Conservation (phyloP, 2,329 filamentous ascomycete species). For the Botrytis sinoallii region DNA sequence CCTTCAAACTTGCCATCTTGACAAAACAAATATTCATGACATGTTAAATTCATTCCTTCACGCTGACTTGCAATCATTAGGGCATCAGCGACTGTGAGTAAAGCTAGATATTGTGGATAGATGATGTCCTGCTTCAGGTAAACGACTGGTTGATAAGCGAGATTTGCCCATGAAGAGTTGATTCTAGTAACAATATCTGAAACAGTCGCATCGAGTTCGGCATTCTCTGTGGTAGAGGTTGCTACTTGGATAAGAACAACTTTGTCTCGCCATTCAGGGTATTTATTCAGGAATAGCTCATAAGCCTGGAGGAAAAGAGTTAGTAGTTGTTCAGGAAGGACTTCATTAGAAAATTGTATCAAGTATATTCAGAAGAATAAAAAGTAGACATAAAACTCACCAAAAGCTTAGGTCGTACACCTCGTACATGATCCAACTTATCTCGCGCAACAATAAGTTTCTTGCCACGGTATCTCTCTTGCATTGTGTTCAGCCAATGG, state of each 20-base stretch:
- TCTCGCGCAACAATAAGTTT: constrained; percentile 88
- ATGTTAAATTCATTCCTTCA: constrained; percentile 96
- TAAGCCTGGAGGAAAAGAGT: constrained; percentile 49
- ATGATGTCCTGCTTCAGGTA: constrained; percentile 94
- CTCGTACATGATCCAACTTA: constrained; percentile 89
- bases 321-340: background rate
- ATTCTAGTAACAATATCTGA: constrained; percentile 94
- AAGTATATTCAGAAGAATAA: background rate
- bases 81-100: constrained; percentile 84
- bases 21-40: constrained; percentile 89
- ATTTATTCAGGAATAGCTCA: constrained; percentile 90
- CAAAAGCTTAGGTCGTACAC: constrained; percentile 88
- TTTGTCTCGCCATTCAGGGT: constrained; percentile 84
- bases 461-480: constrained; percentile 83
- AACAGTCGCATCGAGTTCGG: constrained; percentile 81
- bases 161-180: constrained; percentile 84
- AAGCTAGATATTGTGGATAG: constrained; percentile 87
- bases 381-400: background rate
- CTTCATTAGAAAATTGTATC: background rate
- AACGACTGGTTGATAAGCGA: constrained; percentile 88
- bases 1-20: constrained; percentile 73
- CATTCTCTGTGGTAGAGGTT: constrained; percentile 83
- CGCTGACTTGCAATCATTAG: constrained; percentile 93
- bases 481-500: constrained; percentile 75
- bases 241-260: constrained; percentile 93